Evolutionary conservation across 768 basidiomycete species (phyloP), one percentile per base, ranked within the genome.

Genomic region (Boletales sp.): DNA sequence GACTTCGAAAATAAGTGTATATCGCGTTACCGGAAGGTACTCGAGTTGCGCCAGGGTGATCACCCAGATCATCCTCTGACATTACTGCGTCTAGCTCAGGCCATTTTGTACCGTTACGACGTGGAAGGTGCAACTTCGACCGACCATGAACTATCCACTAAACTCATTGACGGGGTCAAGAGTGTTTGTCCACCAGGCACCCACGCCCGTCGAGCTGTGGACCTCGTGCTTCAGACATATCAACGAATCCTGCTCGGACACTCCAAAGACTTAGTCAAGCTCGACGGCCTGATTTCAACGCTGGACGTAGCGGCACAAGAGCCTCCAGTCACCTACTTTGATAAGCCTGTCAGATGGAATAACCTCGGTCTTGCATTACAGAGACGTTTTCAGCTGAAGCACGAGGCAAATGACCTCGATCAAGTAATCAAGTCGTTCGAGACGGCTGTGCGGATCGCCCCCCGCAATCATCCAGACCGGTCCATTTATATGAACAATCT

Each of bases 1-100:
- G 7, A 43, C 9, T 44, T 59, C 24, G 19, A 54, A 27, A 27
- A 27, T 4, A 11, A 11, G 8, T 37, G 45, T 8, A 48, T 40
- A 8, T 17, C 14, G 1, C 30, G 37, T 17, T 55, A 55, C 35
- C 49, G 17, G n/a, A 7, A 47, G 4, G 48, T 49, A 7, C 57
- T 58, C 18, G 30, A 35, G 8, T 19, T 55, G 13, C 57, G 46
- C 12, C 14, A 3, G 21, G 14, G 2, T 12, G 35, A 17, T 36
- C 51, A 48, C 21, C 43, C 14, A 2, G 57, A 58, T 43, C 45
- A 43, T 18, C 43, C 57, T 3, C 17, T 38, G 35, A 54, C 46
- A 8, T 40, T 47, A 12, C 39, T 51, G 10, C 32, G 41, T n/a
- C 45, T 58, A 8, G 46, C 52, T 21, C 46, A 57, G 12, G 50